Base-by-base conservation (phyloP, 257 asterid genomes). In the Ajuga chamaepitys region DNA sequence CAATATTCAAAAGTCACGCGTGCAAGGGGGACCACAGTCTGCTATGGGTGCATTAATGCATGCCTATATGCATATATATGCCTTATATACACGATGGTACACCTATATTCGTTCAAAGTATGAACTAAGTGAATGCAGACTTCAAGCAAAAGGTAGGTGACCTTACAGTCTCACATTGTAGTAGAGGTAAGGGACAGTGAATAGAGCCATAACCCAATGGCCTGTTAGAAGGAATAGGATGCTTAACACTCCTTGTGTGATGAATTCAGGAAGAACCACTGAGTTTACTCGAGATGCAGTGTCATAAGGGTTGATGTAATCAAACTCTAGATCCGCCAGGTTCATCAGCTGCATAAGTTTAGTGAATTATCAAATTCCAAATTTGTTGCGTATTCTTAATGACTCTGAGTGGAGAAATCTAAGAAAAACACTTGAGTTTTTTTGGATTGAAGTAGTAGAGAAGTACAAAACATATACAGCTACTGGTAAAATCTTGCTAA, bases 301-400 rank as follows among this genome's bases (percentile, higher is more conserved):
- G 52, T 89, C 95, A 14, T 85, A 89, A 8, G 95, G 94, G 67
- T 89, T 89, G 83, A 85, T 83, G 62, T 86, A 85, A 76, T 89
- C 96, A 37, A 79, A 78, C 75, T 89, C 96, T 55, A 89, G 80
- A 78, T 89, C 97, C 35, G 88, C 82, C 74, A 89, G 83, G 73
- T 86, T 75, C 71, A 83, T 76, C 25, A 89, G 88, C 95, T 89
- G 97, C 80, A 70, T 11, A 47, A 3, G 12, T 54, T 50, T 4
- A 61, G 34, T 34, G 28, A 62, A 32, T n/a, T 40, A 16, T 62
- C 32, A 69, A 50, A 35, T 10, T 68, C n/a, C 26, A 41, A 12
- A 6, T 10, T 25, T 4, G 30, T 22, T 57, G 51, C n/a, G 34
- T 62, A 14, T 17, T 25, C 46, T 25, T 16, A 40, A 20, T 20